These are phyloP conservation scores for Biscogniauxia sp. DNA, from an alignment of 2,329 filamentous ascomycete genomes.

Conservation along the genomic window DNA sequence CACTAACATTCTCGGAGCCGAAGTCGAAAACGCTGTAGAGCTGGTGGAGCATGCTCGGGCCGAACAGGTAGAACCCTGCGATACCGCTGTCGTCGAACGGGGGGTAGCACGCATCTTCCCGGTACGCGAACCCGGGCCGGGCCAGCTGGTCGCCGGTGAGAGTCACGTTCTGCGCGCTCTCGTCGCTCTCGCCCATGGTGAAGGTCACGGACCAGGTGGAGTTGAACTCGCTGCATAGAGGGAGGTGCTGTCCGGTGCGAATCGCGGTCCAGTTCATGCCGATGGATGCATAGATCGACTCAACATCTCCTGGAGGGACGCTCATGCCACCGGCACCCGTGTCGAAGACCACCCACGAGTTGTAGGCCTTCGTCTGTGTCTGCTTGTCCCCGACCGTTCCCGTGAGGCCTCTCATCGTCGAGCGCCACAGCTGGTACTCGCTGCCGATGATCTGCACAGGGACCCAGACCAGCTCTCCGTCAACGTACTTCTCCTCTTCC, in stretches of 20 bases:
- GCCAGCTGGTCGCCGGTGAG: constrained; percentile 33
- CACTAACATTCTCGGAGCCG: constrained; percentile 15
- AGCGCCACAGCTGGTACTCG: constrained; percentile 34
- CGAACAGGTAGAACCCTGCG: constrained; percentile 31
- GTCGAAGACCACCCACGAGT: constrained; percentile 30
- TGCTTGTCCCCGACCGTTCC: constrained; percentile 1
- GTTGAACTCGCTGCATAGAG: constrained; percentile 37
- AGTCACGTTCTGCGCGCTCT: constrained; percentile 19
- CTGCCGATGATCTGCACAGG: constrained; percentile 10
- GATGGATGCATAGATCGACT: constrained; percentile 32
- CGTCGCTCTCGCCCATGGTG: constrained; percentile 23
- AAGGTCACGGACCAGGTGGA: constrained; percentile 34
- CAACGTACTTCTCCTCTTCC: constrained; percentile 29
- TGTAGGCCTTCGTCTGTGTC: constrained; percentile 6
- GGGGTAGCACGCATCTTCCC: constrained; percentile 36
- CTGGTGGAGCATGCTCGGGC: constrained; percentile 27
- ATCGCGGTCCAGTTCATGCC: constrained; percentile 37
- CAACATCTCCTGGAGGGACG: constrained; percentile 26
- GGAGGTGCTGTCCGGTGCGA: constrained; percentile 26
- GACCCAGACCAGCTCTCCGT: constrained; percentile 24
- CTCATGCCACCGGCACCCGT: constrained; percentile 31
- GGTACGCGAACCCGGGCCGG: constrained; percentile 32
- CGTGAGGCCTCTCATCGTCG: constrained; percentile 17
- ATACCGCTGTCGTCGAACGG: constrained; percentile 29
- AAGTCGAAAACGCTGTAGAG: constrained; percentile 37